Conservation (phyloP, 2,329 filamentous ascomycete species). For the Beauveria asiatica region DNA sequence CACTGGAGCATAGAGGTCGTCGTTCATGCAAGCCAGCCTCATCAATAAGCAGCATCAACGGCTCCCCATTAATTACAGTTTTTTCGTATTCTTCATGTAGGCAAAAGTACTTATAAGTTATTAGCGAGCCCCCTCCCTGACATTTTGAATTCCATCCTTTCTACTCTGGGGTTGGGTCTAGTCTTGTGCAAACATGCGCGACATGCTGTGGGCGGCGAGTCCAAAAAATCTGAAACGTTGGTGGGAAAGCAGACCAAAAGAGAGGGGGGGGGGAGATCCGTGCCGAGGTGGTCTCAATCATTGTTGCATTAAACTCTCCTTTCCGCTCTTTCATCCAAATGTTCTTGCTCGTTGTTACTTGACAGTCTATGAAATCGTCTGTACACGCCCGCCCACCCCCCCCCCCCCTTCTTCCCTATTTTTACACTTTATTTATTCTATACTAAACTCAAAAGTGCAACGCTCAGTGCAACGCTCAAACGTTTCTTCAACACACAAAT, state of each 20-base stretch:
- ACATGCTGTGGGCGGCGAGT: neutral
- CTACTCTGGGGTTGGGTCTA: neutral
- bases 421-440: neutral
- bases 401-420: too few relatives aligned
- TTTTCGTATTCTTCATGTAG: too few relatives aligned
- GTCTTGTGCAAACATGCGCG: neutral
- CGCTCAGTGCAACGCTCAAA: too few relatives aligned
- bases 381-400: neutral
- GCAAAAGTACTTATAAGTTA: too few relatives aligned
- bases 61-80: too few relatives aligned
- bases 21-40: too few relatives aligned
- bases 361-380: too few relatives aligned
- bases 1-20: too few relatives aligned
- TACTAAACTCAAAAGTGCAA: neutral
- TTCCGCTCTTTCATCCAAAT: neutral
- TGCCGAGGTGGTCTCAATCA: neutral
- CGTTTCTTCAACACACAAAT: slow-evolving; percentile 2
- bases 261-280: neutral
- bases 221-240: slow-evolving; percentile 9
- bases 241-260: neutral
- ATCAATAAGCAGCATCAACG: too few relatives aligned
- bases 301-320: neutral
- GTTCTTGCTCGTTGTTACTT: neutral
- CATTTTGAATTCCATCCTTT: too few relatives aligned
- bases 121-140: too few relatives aligned